Evolutionary conservation across 164 flowering plant genomes (phyloP).

Genomic region (grape (Vitis vinifera)): DNA sequence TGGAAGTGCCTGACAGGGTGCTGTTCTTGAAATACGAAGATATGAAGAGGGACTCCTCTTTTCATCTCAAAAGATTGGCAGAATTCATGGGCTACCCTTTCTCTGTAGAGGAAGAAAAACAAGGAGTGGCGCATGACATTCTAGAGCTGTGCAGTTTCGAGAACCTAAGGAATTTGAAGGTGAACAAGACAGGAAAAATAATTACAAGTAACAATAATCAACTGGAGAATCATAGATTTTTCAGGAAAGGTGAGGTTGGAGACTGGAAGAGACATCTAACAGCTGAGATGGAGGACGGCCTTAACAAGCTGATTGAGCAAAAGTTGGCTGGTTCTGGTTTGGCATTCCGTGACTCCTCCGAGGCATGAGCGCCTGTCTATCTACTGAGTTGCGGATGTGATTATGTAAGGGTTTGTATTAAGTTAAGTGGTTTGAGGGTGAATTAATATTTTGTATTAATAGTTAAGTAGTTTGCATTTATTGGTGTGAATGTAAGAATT

Average conservation of each 20-base stretch:
- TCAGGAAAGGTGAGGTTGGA: constrained; percentile 13
- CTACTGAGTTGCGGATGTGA: no score
- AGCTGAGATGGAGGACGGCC: not conserved
- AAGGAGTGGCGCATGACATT: not conserved
- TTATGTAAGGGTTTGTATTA: no score
- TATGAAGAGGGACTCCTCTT: not conserved
- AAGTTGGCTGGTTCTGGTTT: no score
- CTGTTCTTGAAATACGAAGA: constrained; percentile 2
- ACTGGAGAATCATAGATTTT: not conserved
- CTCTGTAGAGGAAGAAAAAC: not conserved
- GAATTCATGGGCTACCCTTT: constrained; percentile 5
- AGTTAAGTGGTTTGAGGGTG: no score
- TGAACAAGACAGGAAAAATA: not conserved
- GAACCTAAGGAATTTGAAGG: not conserved
- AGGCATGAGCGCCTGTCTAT: no score
- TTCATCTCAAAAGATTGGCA: not conserved
- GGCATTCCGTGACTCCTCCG: no score
- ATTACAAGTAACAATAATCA: no score
- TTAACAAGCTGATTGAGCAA: no score
- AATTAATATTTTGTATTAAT: no score
- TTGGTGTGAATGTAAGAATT: no score
- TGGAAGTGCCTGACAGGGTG: not conserved
- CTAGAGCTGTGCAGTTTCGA: not conserved
- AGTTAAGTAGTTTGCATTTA: no score
- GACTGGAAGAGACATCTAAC: constrained; percentile 10